Evolutionary conservation across 1,139 yeast species (phyloP), one percentile per base, ranked within the genome.

Genomic region (Scheffersomyces quercinus): DNA sequence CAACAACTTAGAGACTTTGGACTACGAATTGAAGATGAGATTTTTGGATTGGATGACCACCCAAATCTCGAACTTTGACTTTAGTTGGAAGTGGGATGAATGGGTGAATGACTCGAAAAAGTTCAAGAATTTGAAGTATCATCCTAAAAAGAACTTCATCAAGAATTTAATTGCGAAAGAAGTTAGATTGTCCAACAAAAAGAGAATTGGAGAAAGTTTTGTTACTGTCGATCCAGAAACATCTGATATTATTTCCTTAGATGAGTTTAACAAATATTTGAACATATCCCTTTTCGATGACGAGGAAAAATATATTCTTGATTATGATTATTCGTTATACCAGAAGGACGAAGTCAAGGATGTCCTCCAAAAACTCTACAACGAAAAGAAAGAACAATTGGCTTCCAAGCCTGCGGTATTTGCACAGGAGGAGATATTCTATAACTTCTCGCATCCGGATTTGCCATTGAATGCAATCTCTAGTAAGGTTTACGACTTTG

Each of bases 81-180:
- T 89, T 65, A 88, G 93, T 37, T 95, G 99, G 99, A 90, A 90
- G 60, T 93, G 99, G 99, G 84, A 82, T 52, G 99, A 91, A 64
- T 95, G 99, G 99, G 82, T 79, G 36, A 65, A 64, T 1, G 87
- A 83, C 55, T 75, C 85, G 0, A 59, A 64, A 28, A 61, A 61
- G 39, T 68, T 56, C 42, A 48, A 54, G 10, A 60, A 69, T 36
- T 65, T 74, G 41, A 62, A 64, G 32, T 79, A 78, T 55, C 93
- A 88, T 60, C 97, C 97, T 12, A 83, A 82, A 54, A 76, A 80
- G 50, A 81, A 78, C 40, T 87, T 93, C 51, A 83, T 93, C 48
- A 80, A 77, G 54, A 90, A 90, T 65, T 75, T 91, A 52, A 85
- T 93, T 49, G 80, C 84, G 36, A 91, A 90, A 58, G 97, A 91